These are phyloP conservation scores for Coemansia sp. DNA, from an alignment of 192 early-diverging fungal species.

Conservation along the genomic window DNA sequence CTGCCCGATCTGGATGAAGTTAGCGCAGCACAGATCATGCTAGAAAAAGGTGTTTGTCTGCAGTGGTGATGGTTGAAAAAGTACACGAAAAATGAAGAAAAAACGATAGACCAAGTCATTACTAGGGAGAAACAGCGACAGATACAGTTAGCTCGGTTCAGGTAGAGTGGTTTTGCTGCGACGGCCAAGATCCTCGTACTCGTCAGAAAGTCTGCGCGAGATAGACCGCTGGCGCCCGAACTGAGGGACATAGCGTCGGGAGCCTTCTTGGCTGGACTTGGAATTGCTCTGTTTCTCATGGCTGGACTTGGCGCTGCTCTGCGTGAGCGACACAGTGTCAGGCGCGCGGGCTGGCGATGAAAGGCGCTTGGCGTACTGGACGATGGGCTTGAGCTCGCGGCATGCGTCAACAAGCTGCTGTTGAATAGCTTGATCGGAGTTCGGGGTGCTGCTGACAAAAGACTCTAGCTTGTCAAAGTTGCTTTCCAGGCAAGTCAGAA, in stretches of 20 bases:
- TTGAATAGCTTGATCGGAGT: not conserved
- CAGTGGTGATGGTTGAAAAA: no score
- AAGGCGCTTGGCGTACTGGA: constrained; percentile 47
- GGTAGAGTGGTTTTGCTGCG: constrained; percentile 35
- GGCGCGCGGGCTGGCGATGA: constrained; percentile 21
- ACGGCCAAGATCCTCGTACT: constrained; percentile 42
- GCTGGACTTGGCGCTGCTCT: constrained; percentile 6
- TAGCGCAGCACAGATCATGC: no score
- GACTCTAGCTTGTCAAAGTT: constrained; percentile 42
- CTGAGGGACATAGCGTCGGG: constrained; percentile 9
- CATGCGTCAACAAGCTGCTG: constrained; percentile 24
- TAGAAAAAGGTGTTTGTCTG: no score
- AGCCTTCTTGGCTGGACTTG: constrained; percentile 15
- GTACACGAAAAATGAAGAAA: no score
- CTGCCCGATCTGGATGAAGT: no score
- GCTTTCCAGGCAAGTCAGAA: constrained; percentile 43
- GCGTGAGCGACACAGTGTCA: constrained; percentile 18
- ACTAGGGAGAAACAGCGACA: no score
- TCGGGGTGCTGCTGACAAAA: constrained; percentile 9
- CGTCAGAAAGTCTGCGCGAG: constrained; percentile 23
- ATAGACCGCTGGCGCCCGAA: constrained; percentile 13
- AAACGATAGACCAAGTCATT: no score
- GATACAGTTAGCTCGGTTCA: constrained; percentile 5
- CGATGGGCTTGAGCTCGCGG: constrained; percentile 52
- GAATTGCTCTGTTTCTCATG: constrained; percentile 4